These are phyloP conservation scores for Leccinum subtestaceum DNA, from an alignment of 768 basidiomycete genomes.

Conservation along the genomic window DNA sequence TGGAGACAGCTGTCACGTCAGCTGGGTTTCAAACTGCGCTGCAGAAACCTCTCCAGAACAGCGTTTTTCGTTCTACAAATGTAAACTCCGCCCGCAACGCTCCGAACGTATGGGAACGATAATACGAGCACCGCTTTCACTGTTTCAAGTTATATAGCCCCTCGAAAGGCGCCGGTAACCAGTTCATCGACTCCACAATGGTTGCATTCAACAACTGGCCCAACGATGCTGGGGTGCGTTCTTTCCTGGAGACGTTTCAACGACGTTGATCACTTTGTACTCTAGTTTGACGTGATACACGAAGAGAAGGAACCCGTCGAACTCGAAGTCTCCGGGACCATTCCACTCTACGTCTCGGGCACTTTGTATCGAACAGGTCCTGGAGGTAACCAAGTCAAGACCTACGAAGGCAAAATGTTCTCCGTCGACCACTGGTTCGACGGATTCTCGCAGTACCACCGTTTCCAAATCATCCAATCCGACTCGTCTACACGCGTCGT, in stretches of 20 bases:
- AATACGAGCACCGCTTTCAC: background rate
- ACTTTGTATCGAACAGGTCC: slow-evolving; percentile 40
- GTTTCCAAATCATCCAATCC: slow-evolving; percentile 36
- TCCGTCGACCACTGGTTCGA: slow-evolving; percentile 41
- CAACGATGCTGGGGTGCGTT: slow-evolving; percentile 28
- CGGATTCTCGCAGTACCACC: slow-evolving; percentile 39
- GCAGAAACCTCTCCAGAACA: too few species aligned
- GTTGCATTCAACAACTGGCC: slow-evolving; percentile 31
- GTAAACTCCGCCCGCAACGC: too few species aligned
- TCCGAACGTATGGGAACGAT: too few species aligned
- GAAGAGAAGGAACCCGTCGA: slow-evolving; percentile 30
- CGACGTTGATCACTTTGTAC: background rate
- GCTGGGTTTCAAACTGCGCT: too few species aligned
- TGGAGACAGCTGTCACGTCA: too few species aligned
- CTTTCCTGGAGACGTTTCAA: background rate
- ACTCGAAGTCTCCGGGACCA: slow-evolving; percentile 26
- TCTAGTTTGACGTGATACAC: slow-evolving; percentile 28
- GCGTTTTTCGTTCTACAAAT: too few species aligned
- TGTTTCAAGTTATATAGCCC: background rate
- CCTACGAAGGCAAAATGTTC: slow-evolving; percentile 17
- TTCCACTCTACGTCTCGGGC: slow-evolving; percentile 37
- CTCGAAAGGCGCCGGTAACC: background rate
- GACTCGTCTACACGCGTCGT: slow-evolving; percentile 25
- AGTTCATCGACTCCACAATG: slow-evolving; percentile 6
- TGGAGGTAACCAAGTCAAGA: slow-evolving; percentile 30